These are phyloP conservation scores for Extremus antarcticus DNA, from an alignment of 495 filamentous ascomycete species.

Conservation along the genomic window DNA sequence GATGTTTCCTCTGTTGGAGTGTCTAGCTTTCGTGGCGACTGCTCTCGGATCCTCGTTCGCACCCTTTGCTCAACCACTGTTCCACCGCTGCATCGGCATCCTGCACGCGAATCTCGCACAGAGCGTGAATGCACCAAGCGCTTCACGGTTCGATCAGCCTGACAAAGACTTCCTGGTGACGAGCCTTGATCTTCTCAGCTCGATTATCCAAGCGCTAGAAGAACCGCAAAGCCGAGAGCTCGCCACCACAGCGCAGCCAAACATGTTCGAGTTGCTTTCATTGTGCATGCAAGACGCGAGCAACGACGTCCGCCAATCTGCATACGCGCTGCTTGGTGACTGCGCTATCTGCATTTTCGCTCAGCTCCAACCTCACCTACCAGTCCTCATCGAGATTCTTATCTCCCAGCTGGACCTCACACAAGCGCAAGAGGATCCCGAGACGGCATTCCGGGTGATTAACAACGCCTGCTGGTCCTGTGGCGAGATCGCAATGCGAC, in stretches of 20 bases:
- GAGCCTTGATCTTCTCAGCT: slow-evolving; percentile 86
- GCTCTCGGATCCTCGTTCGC: slow-evolving; percentile 75
- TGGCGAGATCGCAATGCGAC: slow-evolving; percentile 83
- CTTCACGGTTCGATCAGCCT: slow-evolving; percentile 61
- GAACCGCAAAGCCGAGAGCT: slow-evolving; percentile 61
- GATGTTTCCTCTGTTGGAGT: slow-evolving; percentile 88
- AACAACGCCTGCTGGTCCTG: slow-evolving; percentile 99
- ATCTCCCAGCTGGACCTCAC: slow-evolving; percentile 79
- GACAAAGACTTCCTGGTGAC: slow-evolving; percentile 98
- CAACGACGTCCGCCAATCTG: slow-evolving; percentile 91
- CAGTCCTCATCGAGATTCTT: slow-evolving; percentile 63
- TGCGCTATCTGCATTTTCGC: slow-evolving; percentile 91
- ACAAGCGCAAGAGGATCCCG: slow-evolving; percentile 57
- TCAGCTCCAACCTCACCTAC: slow-evolving; percentile 64
- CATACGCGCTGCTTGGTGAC: slow-evolving; percentile 90
- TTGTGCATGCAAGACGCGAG: slow-evolving; percentile 89
- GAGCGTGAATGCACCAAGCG: slow-evolving; percentile 46
- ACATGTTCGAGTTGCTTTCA: slow-evolving; percentile 79
- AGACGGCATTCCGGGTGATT: slow-evolving; percentile 74
- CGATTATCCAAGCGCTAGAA: slow-evolving; percentile 86
- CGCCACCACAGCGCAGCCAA: slow-evolving; percentile 59
- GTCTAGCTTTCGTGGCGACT: slow-evolving; percentile 84
- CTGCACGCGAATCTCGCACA: slow-evolving; percentile 84
- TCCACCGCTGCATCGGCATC: slow-evolving; percentile 74
- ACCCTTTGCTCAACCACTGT: slow-evolving; percentile 73